Evolutionary conservation across 768 basidiomycete genomes (phyloP).

Genomic region (Rhodosporidiobolus odoratus): DNA sequence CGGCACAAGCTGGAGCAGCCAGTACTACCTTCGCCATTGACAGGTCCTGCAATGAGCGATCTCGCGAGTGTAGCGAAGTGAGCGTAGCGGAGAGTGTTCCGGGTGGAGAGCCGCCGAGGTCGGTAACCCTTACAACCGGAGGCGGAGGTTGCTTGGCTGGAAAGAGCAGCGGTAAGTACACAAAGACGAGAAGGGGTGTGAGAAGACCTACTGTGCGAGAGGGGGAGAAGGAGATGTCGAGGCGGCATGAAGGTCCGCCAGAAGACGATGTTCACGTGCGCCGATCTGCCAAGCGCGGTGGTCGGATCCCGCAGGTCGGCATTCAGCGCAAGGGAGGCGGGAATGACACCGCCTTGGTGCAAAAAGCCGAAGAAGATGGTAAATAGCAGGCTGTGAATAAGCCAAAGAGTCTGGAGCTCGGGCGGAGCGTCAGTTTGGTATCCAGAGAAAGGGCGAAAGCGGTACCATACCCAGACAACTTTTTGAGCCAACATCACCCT

Average conservation of each 20-base stretch:
- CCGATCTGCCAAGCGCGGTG: background rate
- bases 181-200: no score
- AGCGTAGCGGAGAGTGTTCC: background rate
- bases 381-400: slow-evolving; percentile 17
- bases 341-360: slow-evolving; percentile 38
- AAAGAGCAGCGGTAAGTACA: background rate
- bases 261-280: slow-evolving; percentile 17
- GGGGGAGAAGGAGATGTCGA: slow-evolving; percentile 28
- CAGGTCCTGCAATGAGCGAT: no score
- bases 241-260: slow-evolving; percentile 40
- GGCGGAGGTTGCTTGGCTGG: background rate
- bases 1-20: slow-evolving; percentile 16
- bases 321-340: slow-evolving; percentile 23
- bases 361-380: slow-evolving; percentile 33
- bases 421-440: background rate
- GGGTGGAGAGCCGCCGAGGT: slow-evolving; percentile 21
- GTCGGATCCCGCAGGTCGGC: background rate
- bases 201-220: background rate
- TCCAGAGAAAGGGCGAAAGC: background rate
- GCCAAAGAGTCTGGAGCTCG: slow-evolving; percentile 7
- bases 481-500: background rate
- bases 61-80: no score
- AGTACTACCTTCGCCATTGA: no score
- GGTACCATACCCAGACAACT: slow-evolving; percentile 16
- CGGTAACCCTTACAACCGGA: background rate